A percentile compares a stretch with the other conserved stretches of the same genome.
phyloP scores from a whole-genome alignment of 495 filamentous ascomycete genomes.

The Bathelium albidoporum region DNA sequence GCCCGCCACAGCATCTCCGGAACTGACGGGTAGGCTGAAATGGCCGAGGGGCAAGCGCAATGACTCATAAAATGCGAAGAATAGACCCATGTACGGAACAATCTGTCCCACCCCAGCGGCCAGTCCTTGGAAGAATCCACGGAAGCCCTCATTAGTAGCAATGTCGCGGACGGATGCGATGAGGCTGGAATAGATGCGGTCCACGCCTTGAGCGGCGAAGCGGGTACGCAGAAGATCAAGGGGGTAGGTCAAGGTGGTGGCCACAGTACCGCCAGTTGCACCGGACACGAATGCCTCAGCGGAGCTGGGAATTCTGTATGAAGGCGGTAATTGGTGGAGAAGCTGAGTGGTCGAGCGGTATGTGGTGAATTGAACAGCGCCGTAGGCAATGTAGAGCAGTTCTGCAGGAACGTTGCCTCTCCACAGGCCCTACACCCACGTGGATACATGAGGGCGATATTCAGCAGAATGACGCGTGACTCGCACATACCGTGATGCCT shows the following conservation, averaged over 20 bases:
- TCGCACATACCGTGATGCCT: conserved; percentile 54
- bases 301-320: conserved; percentile 43
- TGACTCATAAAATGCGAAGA: conserved; percentile 80
- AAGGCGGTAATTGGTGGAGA: conserved; percentile 42
- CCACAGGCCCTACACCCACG: conserved; percentile 60
- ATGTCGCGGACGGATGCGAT: conserved; percentile 60
- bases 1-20: conserved; percentile 71
- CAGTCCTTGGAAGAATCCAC: conserved; percentile 80
- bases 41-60: conserved; percentile 47
- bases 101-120: conserved; percentile 74
- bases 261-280: conserved; percentile 64
- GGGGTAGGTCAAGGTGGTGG: conserved; percentile 81
- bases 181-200: conserved; percentile 66
- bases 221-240: conserved; percentile 88
- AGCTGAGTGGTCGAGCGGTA: conserved; percentile 58
- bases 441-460: not conserved
- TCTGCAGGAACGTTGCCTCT: conserved; percentile 97
- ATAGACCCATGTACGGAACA: conserved; percentile 91
- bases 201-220: conserved; percentile 88
- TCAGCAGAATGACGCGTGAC: not conserved
- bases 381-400: conserved; percentile 82
- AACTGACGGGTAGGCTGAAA: conserved; percentile 44
- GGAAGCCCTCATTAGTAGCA: conserved; percentile 55
- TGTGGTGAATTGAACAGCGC: conserved; percentile 78
- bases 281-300: conserved; percentile 69